Evolutionary conservation across 768 basidiomycete genomes (phyloP).

Genomic region (Rhodotorula toruloides): DNA sequence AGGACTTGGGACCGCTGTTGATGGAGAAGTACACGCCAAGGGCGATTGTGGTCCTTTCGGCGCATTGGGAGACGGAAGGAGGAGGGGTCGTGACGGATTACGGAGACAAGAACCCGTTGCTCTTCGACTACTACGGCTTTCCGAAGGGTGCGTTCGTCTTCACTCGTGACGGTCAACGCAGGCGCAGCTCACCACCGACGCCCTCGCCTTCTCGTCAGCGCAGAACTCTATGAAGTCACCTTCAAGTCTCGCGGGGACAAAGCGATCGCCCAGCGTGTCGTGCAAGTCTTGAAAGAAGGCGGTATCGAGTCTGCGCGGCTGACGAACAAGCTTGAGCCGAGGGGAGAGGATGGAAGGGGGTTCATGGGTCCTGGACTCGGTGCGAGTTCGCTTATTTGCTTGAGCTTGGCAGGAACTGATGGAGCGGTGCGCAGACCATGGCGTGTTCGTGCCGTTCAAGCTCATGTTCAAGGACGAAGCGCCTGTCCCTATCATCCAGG

Average conservation of each 20-base stretch:
- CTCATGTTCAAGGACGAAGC: constrained; percentile 59
- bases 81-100: constrained; percentile 69
- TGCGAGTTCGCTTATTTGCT: not conserved
- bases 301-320: constrained; percentile 55
- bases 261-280: constrained; percentile 57
- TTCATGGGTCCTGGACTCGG: constrained; percentile 59
- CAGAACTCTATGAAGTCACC: constrained; percentile 56
- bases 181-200: too few species aligned
- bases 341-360: constrained; percentile 64
- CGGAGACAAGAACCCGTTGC: constrained; percentile 65
- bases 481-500: constrained; percentile 65
- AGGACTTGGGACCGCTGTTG: constrained; percentile 50
- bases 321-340: constrained; percentile 53
- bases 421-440: constrained; percentile 58
- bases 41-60: constrained; percentile 71
- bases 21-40: constrained; percentile 68
- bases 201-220: too few species aligned
- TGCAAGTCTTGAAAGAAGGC: constrained; percentile 59
- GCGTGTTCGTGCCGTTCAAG: constrained; percentile 72
- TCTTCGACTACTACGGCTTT: constrained; percentile 73
- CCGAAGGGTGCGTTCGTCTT: constrained; percentile 34
- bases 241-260: constrained; percentile 66
- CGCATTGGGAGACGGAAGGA: constrained; percentile 68
- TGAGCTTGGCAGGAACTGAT: not conserved
- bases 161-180: not conserved